Base-by-base conservation (phyloP, 345 rosid species). In the Hypericum perforatum region DNA sequence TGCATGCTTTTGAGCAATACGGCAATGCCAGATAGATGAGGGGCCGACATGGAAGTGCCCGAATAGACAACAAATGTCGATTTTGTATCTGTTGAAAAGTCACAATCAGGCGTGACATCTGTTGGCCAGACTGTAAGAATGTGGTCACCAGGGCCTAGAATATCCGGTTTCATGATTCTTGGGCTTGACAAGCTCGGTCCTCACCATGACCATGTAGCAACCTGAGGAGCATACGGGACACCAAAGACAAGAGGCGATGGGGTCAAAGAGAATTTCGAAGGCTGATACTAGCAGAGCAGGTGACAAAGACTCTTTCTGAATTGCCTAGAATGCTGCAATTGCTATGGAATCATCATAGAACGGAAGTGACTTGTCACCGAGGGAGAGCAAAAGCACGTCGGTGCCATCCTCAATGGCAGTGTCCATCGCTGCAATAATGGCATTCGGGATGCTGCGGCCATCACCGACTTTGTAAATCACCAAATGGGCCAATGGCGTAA, bases 351-450 rank as follows among this genome's bases (percentile, higher is more conserved):
- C 49, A 5, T 45, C 49, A 3, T 7, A 8, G n/a, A 45, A 45
- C 13, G 8, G 49, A 7, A 7, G 8, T 12, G 49, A 45, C 12
- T 7, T 8, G 1, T 29, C 49, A 5, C 49, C 49, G 5, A 45
- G 15, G 12, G 49, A 45, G 15, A 45, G 49, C 49, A 29, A 45
- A 9, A 45, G 49, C 49, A 45, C 49, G 15, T 45, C 49, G 15
- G 16, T 29, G n/a, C 49, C 49, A 12, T 45, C 49, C 12, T 16
- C 49, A 3, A 45, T 29, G 8, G 49, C 49, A 5, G 9, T 12
- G 49, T 45, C 49, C 5, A 45, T 10, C 16, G 16, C 49, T n/a
- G 49, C 49, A 5, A 45, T 16, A 12, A 45, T 45, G 6, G 49
- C 4, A 5, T 29, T 29, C 8, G 16, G n/a, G n/a, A n/a, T 9